These are phyloP conservation scores for Chlorella sorokiniana DNA, from an alignment of 139 green algal species.

Conservation along the genomic window DNA sequence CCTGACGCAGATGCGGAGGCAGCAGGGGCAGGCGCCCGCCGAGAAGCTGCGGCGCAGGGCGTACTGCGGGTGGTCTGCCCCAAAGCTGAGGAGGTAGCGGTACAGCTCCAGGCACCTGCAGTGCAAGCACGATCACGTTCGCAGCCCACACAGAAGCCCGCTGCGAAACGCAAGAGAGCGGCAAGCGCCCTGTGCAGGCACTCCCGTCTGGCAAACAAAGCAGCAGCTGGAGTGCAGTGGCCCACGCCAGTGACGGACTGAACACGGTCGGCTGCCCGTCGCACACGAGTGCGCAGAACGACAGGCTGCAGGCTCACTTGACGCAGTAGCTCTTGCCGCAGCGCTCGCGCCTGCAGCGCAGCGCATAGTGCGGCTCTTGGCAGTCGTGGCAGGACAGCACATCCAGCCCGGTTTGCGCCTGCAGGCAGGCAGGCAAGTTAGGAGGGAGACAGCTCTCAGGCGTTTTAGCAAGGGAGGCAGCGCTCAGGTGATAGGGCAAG, in stretches of 20 bases:
- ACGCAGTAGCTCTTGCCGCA: conserved; percentile 13
- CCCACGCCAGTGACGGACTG: no score
- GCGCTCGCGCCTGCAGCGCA: neutral
- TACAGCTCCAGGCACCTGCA: conserved; percentile 27
- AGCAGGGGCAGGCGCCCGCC: conserved; percentile 38
- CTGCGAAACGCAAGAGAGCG: no score
- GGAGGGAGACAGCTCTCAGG: neutral
- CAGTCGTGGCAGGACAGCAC: conserved; percentile 16
- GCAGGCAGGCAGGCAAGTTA: neutral
- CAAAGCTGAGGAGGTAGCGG: neutral
- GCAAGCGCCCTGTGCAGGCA: no score
- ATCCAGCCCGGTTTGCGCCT: neutral
- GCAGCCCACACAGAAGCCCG: no score
- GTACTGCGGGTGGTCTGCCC: neutral
- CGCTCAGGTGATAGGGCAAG: no score
- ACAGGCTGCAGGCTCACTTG: neutral
- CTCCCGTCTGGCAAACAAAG: no score
- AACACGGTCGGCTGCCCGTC: no score
- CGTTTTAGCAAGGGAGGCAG: no score
- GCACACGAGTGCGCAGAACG: neutral
- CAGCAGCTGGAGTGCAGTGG: no score
- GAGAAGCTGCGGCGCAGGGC: neutral
- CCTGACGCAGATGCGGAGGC: conserved; percentile 32
- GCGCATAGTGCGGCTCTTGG: neutral
- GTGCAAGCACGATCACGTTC: neutral